Base-by-base conservation (phyloP, 177 flowering plant species). In the Vitis hybrid region DNA sequence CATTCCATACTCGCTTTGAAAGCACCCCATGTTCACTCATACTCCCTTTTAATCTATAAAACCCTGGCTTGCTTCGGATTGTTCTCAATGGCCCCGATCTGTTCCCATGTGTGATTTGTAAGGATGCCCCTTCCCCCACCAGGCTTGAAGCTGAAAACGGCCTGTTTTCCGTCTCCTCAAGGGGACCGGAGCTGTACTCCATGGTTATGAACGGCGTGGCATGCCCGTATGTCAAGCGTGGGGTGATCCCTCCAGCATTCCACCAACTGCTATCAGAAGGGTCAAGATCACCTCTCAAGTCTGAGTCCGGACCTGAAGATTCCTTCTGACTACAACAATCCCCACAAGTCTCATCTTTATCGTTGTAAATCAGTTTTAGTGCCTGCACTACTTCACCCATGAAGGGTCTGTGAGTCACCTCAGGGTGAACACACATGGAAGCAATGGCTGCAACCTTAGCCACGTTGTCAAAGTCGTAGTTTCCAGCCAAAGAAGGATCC, bases 331-430 rank as follows among this genome's bases (percentile, higher is more conserved):
- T 94, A 72, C 76, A 81, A 56, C 78, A 85, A 73, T 92, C 93
- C 10, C 76, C 90, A 55, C 89, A 78, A 45, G 88, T 83, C 67
- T 83, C 97, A 33, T 91, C 97, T 9, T 76, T 69, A 71, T 92
- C 98, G 26, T 90, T 91, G 79, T 86, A 92, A 60, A 94, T 86
- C 60, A 94, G 89, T 77, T 94, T 94, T 19, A 94, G 81, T 1
- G 98, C 98, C 74, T 94, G 97, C 71, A 94, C 97, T 11, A 94
- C 98, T 86, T 92, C 98, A 52, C 98, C 98, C 97, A 94, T 92
- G 74, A 94, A 94, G 51, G 97, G 98, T 65, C 98, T 77, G 69
- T 90, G 94, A 29, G 97, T 79, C 58, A 94, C 98, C 85, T 92
- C 98, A 2, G 89, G 87, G 76, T 92, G 97, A 52, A 94, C 94